These are phyloP conservation scores for Talaromyces verruculosus DNA, from an alignment of 2,329 filamentous ascomycete genomes.

Conservation along the genomic window DNA sequence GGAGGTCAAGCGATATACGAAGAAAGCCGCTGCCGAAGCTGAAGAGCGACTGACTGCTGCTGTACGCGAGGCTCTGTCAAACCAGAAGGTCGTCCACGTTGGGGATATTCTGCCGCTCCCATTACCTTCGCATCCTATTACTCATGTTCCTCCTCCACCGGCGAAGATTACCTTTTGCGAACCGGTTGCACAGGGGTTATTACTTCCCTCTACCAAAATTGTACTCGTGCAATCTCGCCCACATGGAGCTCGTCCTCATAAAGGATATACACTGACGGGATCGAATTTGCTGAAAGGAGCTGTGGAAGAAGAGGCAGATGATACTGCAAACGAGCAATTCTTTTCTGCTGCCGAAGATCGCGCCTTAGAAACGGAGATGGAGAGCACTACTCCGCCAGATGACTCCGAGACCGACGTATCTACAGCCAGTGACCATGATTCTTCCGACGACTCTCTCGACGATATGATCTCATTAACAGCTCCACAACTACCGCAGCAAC, in stretches of 20 bases:
- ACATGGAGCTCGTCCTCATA: constrained; percentile 41
- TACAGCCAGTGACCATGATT: constrained; percentile 61
- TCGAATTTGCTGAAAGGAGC: constrained; percentile 51
- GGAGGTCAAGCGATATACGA: constrained; percentile 36
- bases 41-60: constrained; percentile 62
- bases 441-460: constrained; percentile 88
- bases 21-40: constrained; percentile 44
- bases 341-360: constrained; percentile 87
- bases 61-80: constrained; percentile 71
- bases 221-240: constrained; percentile 64
- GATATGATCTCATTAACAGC: constrained; percentile 88
- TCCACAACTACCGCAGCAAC: constrained; percentile 73
- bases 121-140: constrained; percentile 76
- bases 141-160: constrained; percentile 77
- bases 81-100: constrained; percentile 73
- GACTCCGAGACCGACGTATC: constrained; percentile 60
- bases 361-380: constrained; percentile 50
- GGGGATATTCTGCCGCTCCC: constrained; percentile 81
- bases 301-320: constrained; percentile 64
- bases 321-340: constrained; percentile 86
- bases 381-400: constrained; percentile 57
- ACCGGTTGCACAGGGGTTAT: constrained; percentile 82
- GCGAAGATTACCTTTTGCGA: constrained; percentile 92
- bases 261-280: constrained; percentile 15
- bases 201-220: constrained; percentile 77